Percentiles rank a stretch among this genome's conserved stretches.
phyloP scores from a whole-genome alignment of 495 filamentous ascomycete genomes.

The Lineolata rhizophorae region DNA sequence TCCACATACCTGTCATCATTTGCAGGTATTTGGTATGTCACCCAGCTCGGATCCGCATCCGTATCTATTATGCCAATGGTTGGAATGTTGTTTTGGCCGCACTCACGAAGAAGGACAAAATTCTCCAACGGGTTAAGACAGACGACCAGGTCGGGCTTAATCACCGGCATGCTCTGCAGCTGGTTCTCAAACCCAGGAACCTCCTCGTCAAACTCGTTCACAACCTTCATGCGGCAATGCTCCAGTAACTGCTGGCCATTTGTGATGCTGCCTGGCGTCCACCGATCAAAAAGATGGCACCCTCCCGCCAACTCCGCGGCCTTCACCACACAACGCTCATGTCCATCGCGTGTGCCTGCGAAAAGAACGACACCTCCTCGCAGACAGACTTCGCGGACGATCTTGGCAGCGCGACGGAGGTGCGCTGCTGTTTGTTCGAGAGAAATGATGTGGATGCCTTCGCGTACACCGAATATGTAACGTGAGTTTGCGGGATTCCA shows the following conservation, averaged over 20 bases:
- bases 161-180: slow-evolving; percentile 32
- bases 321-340: slow-evolving; percentile 53
- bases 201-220: slow-evolving; percentile 46
- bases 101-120: slow-evolving; percentile 73
- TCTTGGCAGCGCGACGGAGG: slow-evolving; percentile 68
- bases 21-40: slow-evolving; percentile 90
- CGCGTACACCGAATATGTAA: slow-evolving; percentile 83
- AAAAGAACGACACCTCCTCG: slow-evolving; percentile 75
- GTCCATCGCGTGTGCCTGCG: slow-evolving; percentile 64
- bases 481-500: slow-evolving; percentile 92
- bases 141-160: slow-evolving; percentile 81
- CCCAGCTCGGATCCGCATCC: slow-evolving; percentile 74
- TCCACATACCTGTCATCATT: slow-evolving; percentile 69
- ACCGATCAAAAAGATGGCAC: slow-evolving; percentile 83
- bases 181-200: slow-evolving; percentile 41
- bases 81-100: slow-evolving; percentile 65
- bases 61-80: slow-evolving; percentile 93
- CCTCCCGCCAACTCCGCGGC: slow-evolving; percentile 57
- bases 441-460: slow-evolving; percentile 83
- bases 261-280: slow-evolving; percentile 81
- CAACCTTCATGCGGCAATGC: slow-evolving; percentile 38
- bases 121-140: slow-evolving; percentile 88
- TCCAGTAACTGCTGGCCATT: slow-evolving; percentile 77
- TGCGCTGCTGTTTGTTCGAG: slow-evolving; percentile 73
- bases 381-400: slow-evolving; percentile 70